Conservation (phyloP, 1,284 basidiomycete species). For the Sporisorium sorghi region DNA sequence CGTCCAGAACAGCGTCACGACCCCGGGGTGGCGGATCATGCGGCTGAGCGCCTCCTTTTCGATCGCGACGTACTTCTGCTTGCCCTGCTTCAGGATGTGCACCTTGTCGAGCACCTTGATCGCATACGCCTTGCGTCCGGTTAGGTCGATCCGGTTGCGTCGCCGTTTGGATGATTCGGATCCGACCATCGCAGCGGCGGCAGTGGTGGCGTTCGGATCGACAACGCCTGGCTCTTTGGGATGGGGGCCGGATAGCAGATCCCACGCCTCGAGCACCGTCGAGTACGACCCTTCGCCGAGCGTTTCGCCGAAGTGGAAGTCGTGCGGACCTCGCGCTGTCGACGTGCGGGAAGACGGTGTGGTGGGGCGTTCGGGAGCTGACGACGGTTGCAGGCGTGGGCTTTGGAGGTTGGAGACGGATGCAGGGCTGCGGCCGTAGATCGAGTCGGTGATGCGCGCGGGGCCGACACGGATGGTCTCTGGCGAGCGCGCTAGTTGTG, state of each 20-base stretch:
- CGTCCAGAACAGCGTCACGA: conserved; percentile 67
- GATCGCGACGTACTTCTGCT: conserved; percentile 68
- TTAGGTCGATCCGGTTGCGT: conserved; percentile 31
- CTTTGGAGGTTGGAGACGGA: conserved; percentile 39
- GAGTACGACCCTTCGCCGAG: conserved; percentile 68
- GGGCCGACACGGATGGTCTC: conserved; percentile 43
- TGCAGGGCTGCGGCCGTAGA: conserved; percentile 44
- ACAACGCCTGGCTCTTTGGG: conserved; percentile 39
- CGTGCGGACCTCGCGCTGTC: conserved; percentile 52
- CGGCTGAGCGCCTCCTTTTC: conserved; percentile 68
- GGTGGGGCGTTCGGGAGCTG: conserved; percentile 18
- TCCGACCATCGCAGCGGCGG: conserved; percentile 53
- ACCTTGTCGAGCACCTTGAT: conserved; percentile 69
- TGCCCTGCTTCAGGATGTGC: conserved; percentile 68
- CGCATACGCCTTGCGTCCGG: conserved; percentile 58
- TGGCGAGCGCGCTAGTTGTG: conserved; percentile 41
- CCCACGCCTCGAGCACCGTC: conserved; percentile 68
- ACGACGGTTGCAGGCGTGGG: conserved; percentile 27
- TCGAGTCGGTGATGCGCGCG: conserved; percentile 30
- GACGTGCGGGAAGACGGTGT: conserved; percentile 24
- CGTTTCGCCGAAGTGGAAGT: conserved; percentile 68
- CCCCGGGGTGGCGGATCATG: conserved; percentile 61
- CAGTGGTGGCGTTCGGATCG: conserved; percentile 43
- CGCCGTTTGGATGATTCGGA: conserved; percentile 26
- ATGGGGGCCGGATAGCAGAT: conserved; percentile 46